Evolutionary conservation across 768 basidiomycete genomes (phyloP).

Genomic region (Sporobolomyces phaffii): DNA sequence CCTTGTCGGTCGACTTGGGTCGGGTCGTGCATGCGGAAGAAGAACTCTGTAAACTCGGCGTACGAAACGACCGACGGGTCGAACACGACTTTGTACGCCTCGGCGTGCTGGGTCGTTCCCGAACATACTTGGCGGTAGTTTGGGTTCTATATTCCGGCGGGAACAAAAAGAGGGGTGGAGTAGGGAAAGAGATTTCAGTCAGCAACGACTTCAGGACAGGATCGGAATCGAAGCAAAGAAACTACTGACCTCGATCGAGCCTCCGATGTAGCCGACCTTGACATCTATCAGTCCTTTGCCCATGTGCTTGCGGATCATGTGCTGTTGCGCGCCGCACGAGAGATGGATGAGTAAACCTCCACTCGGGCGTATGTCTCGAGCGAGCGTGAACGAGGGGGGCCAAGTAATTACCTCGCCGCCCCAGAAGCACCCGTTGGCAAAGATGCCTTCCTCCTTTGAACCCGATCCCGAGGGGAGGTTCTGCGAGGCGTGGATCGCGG

Average conservation of each 20-base stretch:
- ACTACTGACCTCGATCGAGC: constrained; percentile 53
- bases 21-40: constrained; percentile 46
- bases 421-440: constrained; percentile 38
- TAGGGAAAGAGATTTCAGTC: no score
- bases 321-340: constrained; percentile 6
- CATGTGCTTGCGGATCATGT: constrained; percentile 35
- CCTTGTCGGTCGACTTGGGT: constrained; percentile 39
- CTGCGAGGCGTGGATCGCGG: constrained; percentile 19
- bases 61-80: constrained; percentile 72
- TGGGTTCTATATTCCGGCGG: constrained; percentile 53
- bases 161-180: no score
- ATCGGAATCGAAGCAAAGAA: no score
- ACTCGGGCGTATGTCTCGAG: no score
- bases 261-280: constrained; percentile 73
- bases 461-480: background rate
- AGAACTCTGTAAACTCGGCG: constrained; percentile 63
- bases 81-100: constrained; percentile 68
- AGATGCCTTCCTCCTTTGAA: constrained; percentile 12
- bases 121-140: constrained; percentile 69
- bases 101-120: constrained; percentile 80
- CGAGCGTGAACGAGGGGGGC: background rate
- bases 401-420: constrained; percentile 27
- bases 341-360: no score
- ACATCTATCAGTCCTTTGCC: constrained; percentile 52
- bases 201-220: no score